Percentiles rank a stretch among this genome's conserved stretches.
Conservation (phyloP, 192 early-diverging fungal species). For the Mortierella hygrophila region DNA sequence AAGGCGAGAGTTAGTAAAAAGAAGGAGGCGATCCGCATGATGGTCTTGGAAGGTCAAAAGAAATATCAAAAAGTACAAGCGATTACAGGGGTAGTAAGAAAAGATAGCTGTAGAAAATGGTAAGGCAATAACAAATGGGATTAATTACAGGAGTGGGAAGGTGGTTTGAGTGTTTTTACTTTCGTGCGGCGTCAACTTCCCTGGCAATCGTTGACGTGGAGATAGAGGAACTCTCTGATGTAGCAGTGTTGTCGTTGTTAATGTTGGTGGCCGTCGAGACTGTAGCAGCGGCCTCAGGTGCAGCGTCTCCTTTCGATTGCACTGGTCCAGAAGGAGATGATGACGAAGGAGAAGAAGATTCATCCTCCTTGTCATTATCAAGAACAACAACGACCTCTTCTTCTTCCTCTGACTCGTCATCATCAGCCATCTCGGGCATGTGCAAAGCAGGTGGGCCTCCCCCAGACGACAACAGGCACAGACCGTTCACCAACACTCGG, state of each 20-base stretch:
- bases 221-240: neutral
- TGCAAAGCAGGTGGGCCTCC: conserved; percentile 50
- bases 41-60: too few relatives aligned
- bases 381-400: conserved; percentile 31
- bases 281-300: neutral
- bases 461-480: conserved; percentile 42
- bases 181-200: neutral
- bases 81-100: neutral
- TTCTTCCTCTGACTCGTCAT: conserved; percentile 42
- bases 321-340: conserved; percentile 4
- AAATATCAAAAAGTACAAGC: too few relatives aligned
- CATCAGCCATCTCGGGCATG: conserved; percentile 52
- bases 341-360: neutral
- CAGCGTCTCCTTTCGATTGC: neutral
- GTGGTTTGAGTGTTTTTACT: neutral
- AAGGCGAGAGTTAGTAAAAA: too few relatives aligned
- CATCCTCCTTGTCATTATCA: conserved; percentile 37
- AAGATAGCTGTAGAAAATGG: neutral
- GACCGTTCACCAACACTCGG: conserved; percentile 41
- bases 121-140: neutral
- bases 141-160: neutral
- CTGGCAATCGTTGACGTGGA: neutral
- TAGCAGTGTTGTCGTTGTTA: neutral
- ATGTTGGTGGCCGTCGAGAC: neutral
- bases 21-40: too few relatives aligned